Percentiles rank a stretch among this genome's conserved stretches.
Conservation (phyloP, 2,329 filamentous ascomycete species). For the Arthrinium phaeospermum region DNA sequence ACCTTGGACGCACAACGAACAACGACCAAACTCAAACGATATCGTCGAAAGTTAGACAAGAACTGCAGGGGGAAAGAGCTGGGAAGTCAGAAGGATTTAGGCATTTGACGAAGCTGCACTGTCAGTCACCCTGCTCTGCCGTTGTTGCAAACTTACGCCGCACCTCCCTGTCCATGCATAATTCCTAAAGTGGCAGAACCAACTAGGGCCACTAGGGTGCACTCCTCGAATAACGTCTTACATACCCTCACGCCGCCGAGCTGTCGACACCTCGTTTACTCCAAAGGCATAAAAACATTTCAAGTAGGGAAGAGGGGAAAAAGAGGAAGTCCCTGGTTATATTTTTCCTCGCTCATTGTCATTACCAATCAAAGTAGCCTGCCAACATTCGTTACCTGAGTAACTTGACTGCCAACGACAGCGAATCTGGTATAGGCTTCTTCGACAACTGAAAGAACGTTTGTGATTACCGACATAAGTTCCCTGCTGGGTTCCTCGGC, state of each 20-base stretch:
- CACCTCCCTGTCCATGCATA: constrained; percentile 9
- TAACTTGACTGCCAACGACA: too few relatives aligned
- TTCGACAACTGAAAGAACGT: neutral
- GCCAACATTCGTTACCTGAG: neutral
- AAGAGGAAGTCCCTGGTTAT: neutral
- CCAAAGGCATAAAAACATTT: neutral
- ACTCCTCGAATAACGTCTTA: neutral
- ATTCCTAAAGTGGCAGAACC: neutral
- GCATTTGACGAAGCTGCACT: neutral
- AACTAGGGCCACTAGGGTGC: neutral
- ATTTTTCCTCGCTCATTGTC: too few relatives aligned
- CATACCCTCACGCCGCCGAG: neutral
- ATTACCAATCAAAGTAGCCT: neutral
- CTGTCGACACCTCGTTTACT: neutral
- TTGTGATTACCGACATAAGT: neutral
- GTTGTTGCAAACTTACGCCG: constrained; percentile 3
- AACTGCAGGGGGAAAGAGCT: neutral
- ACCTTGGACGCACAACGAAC: neutral
- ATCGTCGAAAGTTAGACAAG: neutral
- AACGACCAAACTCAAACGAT: neutral
- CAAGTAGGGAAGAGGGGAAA: neutral
- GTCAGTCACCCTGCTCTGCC: neutral
- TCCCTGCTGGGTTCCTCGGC: neutral
- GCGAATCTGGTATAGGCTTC: neutral
- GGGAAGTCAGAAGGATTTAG: neutral